These are phyloP conservation scores for Kurtzmaniella cleridarum DNA, from an alignment of 805 yeast species.

Conservation along the genomic window DNA sequence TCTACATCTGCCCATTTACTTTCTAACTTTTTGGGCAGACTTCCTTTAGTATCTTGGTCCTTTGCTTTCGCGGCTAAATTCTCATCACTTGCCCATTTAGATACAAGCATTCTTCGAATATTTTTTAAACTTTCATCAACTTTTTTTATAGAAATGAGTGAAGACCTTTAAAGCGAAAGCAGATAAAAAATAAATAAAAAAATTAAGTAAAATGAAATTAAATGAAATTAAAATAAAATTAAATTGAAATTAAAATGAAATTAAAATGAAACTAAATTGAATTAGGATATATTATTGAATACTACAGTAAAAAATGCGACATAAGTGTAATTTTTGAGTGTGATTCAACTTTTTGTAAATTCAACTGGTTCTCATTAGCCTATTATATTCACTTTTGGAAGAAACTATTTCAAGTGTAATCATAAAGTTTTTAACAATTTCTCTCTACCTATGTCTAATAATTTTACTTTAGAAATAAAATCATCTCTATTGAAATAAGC, in stretches of 20 bases:
- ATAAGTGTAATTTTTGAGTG: too few relatives aligned
- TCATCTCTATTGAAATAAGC: conserved; percentile 68
- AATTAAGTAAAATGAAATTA: too few relatives aligned
- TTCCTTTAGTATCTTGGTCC: conserved; percentile 14
- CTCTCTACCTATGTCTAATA: conserved; percentile 44
- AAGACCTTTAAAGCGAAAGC: not conserved
- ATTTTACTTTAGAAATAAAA: conserved; percentile 40
- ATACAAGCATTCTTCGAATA: conserved; percentile 17
- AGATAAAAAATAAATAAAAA: not conserved
- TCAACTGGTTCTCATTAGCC: too few relatives aligned
- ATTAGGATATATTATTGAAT: too few relatives aligned
- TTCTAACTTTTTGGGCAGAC: not conserved
- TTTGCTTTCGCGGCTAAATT: conserved; percentile 20
- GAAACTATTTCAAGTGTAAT: too few relatives aligned
- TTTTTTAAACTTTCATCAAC: conserved; percentile 4
- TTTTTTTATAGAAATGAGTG: not conserved
- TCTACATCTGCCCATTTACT: conserved; percentile 32
- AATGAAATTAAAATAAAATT: too few relatives aligned
- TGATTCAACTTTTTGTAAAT: too few relatives aligned
- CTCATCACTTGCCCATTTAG: conserved; percentile 34
- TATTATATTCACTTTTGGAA: too few relatives aligned
- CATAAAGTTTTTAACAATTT: conserved; percentile 31
- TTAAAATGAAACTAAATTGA: not conserved
- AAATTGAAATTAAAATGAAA: not conserved
- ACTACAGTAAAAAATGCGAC: too few relatives aligned